phyloP scores from a whole-genome alignment of 2,329 filamentous ascomycete species.

The Scorias spongiosa region DNA sequence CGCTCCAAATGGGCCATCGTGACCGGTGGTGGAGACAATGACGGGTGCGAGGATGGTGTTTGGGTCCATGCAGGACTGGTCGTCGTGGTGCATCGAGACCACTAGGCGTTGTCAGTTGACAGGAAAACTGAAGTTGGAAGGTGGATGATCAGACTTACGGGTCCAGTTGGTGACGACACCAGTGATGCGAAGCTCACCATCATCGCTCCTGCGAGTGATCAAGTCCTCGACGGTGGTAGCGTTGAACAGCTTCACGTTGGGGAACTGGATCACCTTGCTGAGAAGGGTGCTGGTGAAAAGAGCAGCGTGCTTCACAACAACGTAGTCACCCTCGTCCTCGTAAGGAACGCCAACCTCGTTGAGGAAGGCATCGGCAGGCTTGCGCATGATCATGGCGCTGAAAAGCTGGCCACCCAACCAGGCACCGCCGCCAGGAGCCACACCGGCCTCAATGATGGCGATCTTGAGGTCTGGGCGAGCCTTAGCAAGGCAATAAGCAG shows the following conservation, averaged over 20 bases:
- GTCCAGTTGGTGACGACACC: slow-evolving; percentile 97
- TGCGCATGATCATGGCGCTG: slow-evolving; percentile 89
- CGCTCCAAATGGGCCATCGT: slow-evolving; percentile 78
- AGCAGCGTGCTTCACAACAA: slow-evolving; percentile 87
- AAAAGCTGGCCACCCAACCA: slow-evolving; percentile 93
- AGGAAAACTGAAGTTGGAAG: background rate
- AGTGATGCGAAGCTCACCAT: slow-evolving; percentile 51
- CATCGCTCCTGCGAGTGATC: slow-evolving; percentile 55
- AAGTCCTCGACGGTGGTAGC: slow-evolving; percentile 84
- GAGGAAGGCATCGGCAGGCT: slow-evolving; percentile 76
- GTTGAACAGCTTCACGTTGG: slow-evolving; percentile 94
- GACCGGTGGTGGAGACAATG: slow-evolving; percentile 78
- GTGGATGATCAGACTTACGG: slow-evolving; percentile 9
- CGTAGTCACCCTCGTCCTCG: slow-evolving; percentile 68
- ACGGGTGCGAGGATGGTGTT: slow-evolving; percentile 91
- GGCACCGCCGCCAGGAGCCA: slow-evolving; percentile 74
- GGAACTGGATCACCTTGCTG: slow-evolving; percentile 66
- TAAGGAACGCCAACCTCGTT: slow-evolving; percentile 67
- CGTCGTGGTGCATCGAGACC: slow-evolving; percentile 2
- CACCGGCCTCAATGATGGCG: slow-evolving; percentile 75
- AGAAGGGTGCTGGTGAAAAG: slow-evolving; percentile 82
- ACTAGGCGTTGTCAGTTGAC: background rate
- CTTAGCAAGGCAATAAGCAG: slow-evolving; percentile 71
- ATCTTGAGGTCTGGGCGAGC: slow-evolving; percentile 81
- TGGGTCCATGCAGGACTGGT: slow-evolving; percentile 86